Evolutionary conservation across 208 protist species (phyloP).

Genomic region (Trypanosomatidae sp.): DNA sequence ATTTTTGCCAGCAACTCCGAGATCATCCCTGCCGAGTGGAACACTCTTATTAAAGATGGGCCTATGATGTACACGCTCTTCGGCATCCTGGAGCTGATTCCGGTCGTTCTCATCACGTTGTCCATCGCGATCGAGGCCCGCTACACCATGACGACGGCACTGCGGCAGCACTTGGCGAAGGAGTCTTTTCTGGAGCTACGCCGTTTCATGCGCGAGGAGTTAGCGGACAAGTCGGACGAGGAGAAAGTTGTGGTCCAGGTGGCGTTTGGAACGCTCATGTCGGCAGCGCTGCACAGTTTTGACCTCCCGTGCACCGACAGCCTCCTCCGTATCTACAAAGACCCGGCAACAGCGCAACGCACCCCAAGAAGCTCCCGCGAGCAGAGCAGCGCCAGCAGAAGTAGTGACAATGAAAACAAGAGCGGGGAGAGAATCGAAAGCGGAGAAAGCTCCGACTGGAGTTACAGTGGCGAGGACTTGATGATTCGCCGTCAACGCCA

Average conservation of each 20-base stretch:
- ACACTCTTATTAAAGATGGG: constrained; percentile 6
- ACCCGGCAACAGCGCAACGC: constrained; percentile 5
- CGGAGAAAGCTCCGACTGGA: constrained; percentile 8
- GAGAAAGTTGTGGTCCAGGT: constrained; percentile 43
- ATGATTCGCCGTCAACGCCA: constrained; percentile 18
- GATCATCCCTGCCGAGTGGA: constrained; percentile 10
- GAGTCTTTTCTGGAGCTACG: constrained; percentile 44
- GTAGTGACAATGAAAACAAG: constrained; percentile 3
- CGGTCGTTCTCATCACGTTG: constrained; percentile 64
- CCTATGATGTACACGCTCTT: constrained; percentile 46
- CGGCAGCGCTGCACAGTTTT: constrained; percentile 40
- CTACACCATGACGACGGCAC: constrained; percentile 15
- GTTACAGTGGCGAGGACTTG: constrained; percentile 2
- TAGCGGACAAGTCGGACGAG: constrained; percentile 20
- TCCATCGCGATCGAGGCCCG: constrained; percentile 56
- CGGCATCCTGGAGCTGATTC: constrained; percentile 59
- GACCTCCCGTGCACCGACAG: constrained; percentile 28
- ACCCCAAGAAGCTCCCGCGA: not conserved
- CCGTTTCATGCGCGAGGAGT: constrained; percentile 17
- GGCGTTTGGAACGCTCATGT: constrained; percentile 47
- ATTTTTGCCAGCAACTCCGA: constrained; percentile 16
- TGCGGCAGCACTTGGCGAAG: constrained; percentile 29
- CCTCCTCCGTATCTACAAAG: constrained; percentile 28
- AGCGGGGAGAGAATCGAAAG: not conserved
- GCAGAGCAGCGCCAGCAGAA: not conserved